A percentile compares a stretch with the other conserved stretches of the same genome.
phyloP scores from a whole-genome alignment of 306 rosid species.

The Pyrus pyrifolia region DNA sequence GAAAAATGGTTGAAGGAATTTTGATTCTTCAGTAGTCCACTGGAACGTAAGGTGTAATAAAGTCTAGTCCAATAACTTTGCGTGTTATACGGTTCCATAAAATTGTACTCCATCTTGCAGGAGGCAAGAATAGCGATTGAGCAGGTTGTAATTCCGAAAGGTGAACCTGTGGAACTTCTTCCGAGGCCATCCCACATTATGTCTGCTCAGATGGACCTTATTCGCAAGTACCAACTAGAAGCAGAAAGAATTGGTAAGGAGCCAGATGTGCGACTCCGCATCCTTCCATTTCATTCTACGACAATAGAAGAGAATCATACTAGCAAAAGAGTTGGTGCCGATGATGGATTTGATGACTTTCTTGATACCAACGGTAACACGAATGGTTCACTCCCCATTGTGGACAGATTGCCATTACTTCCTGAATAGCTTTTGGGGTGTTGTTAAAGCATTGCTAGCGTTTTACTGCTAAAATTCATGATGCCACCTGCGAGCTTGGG shows the following conservation, averaged over 20 bases:
- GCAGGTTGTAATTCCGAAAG: conserved; percentile 67
- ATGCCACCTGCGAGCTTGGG: neutral
- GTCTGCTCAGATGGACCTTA: conserved; percentile 61
- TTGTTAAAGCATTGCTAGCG: neutral
- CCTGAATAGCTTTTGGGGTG: conserved; percentile 42
- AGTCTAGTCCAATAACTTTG: neutral
- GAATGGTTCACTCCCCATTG: conserved; percentile 36
- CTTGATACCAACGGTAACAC: conserved; percentile 33
- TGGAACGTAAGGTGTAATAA: neutral
- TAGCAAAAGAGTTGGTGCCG: conserved; percentile 19
- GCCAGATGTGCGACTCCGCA: conserved; percentile 39
- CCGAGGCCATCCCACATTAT: conserved; percentile 59
- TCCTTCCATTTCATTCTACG: conserved; percentile 47
- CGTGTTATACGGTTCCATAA: neutral
- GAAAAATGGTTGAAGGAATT: neutral
- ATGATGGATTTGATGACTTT: conserved; percentile 34
- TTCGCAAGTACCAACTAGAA: conserved; percentile 58
- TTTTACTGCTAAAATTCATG: neutral
- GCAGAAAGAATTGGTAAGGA: conserved; percentile 42
- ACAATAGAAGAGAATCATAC: conserved; percentile 19
- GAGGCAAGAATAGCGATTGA: conserved; percentile 92
- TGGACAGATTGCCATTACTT: conserved; percentile 63
- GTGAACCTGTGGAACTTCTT: conserved; percentile 67
- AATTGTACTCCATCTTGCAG: conserved; percentile 33
- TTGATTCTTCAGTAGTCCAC: neutral